These are phyloP conservation scores for Aristolochia californica DNA, from an alignment of 164 flowering plant species.

Conservation along the genomic window DNA sequence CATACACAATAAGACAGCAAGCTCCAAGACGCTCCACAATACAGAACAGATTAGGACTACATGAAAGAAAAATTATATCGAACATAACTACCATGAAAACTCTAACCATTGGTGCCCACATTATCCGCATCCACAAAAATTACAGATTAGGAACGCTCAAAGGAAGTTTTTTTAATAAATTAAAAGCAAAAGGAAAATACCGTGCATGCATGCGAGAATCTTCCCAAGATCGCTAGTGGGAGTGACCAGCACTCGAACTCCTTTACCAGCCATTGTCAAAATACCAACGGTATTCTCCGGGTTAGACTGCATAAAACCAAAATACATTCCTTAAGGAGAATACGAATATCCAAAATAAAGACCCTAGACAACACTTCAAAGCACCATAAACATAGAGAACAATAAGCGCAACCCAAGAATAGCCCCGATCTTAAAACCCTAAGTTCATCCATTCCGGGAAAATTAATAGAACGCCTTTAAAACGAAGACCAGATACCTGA, in stretches of 20 bases:
- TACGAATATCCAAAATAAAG: no score
- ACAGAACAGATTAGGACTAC: no score
- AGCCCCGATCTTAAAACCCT: neutral
- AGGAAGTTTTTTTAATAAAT: neutral
- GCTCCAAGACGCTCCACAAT: neutral
- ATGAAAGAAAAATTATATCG: no score
- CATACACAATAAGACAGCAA: neutral
- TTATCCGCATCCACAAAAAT: no score
- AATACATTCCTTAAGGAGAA: neutral
- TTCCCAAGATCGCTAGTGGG: slow-evolving; percentile 92
- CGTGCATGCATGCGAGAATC: slow-evolving; percentile 90
- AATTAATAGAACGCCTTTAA: no score
- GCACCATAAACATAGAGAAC: no score
- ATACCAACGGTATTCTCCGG: slow-evolving; percentile 95
- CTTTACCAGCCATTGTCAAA: slow-evolving; percentile 94
- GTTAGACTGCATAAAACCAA: slow-evolving; percentile 45
- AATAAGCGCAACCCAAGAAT: no score
- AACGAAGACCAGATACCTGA: slow-evolving; percentile 31
- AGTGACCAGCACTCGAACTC: slow-evolving; percentile 88
- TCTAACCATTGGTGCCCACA: no score
- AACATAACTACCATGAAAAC: no score
- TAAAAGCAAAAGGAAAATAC: slow-evolving; percentile 17
- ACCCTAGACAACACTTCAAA: no score
- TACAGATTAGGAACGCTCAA: no score
- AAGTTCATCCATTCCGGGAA: neutral